Evolutionary conservation across 192 early-diverging fungal species (phyloP), one percentile per base, ranked within the genome.

Genomic region (Coemansia sp.): DNA sequence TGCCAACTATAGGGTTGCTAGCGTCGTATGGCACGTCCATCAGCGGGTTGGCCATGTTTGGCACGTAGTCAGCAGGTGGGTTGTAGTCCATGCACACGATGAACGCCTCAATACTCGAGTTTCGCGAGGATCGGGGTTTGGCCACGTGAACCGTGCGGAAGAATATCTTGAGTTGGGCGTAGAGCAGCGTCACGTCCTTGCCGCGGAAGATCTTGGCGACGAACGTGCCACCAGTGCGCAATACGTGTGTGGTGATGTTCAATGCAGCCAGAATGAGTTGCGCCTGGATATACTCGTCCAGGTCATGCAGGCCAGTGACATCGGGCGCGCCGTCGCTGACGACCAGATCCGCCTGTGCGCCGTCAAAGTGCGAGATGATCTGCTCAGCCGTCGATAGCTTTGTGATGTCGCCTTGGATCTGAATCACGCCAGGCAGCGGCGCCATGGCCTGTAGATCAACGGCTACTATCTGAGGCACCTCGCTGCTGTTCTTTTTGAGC

Each of bases 281-380:
- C 8, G 96, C 95, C 67, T 99, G 97, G 68, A 98, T 94, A 73
- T 96, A 99, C 81, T 99, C 97, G 84, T 99, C 97, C 86, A 98
- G 94, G 66, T 98, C 97, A 74, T 98, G 95, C 34, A 97, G 84
- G 20, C 97, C 97, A 11, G 95, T 99, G 20, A 99, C 94, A 73
- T 96, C 94, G 18, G 94, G 94, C 16, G 94, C 94, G 61, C 95
- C 95, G 76, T 96, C 95, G 83, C 95, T 94, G 46, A 99, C 89
- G 28, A 98, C 95, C 69, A 98, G 79, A 68, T 98, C 95, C 1
- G 95, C 94, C 77, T 88, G 80, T 56, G 88, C 80, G 26, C 94
- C 94, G 38, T 94, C 90, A 80, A 99, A 95, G 67, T 92, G 91
- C 16, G 86, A 85, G 55, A 94, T 86, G 56, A 99, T 97, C 68